Conservation (phyloP, 345 rosid species). For the Lepidium didymum region DNA sequence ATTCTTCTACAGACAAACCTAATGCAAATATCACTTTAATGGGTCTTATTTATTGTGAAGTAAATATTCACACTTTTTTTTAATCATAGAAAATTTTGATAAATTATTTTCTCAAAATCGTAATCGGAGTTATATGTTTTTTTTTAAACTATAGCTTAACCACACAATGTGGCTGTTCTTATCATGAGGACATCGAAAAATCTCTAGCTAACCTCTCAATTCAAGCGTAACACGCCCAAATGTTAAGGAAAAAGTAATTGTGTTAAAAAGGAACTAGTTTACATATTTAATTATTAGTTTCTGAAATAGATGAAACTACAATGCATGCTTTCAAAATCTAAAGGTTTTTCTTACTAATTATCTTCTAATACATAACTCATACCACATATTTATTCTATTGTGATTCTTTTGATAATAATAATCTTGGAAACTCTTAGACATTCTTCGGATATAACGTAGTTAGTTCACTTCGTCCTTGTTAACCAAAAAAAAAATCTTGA, state of each 20-base stretch:
- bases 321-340: neutral
- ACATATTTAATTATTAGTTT: neutral
- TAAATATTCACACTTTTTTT: too few relatives aligned
- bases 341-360: neutral
- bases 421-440: neutral
- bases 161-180: slow-evolving; percentile 22
- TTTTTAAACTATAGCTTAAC: neutral
- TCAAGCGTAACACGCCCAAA: neutral
- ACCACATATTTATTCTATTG: neutral
- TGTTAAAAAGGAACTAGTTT: neutral
- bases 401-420: neutral
- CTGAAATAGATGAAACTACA: neutral
- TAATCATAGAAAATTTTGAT: too few relatives aligned
- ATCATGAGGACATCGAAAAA: slow-evolving; percentile 7
- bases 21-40: too few relatives aligned
- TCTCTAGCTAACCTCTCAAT: neutral
- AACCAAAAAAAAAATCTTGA: too few relatives aligned
- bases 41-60: too few relatives aligned
- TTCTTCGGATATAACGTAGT: neutral
- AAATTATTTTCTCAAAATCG: too few relatives aligned
- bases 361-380: neutral
- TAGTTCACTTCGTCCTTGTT: too few relatives aligned
- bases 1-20: too few relatives aligned
- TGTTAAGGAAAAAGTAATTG: neutral
- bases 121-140: too few relatives aligned